Evolutionary conservation across 139 green algal species (phyloP).

Genomic region (Diplosphaera chodatii): DNA sequence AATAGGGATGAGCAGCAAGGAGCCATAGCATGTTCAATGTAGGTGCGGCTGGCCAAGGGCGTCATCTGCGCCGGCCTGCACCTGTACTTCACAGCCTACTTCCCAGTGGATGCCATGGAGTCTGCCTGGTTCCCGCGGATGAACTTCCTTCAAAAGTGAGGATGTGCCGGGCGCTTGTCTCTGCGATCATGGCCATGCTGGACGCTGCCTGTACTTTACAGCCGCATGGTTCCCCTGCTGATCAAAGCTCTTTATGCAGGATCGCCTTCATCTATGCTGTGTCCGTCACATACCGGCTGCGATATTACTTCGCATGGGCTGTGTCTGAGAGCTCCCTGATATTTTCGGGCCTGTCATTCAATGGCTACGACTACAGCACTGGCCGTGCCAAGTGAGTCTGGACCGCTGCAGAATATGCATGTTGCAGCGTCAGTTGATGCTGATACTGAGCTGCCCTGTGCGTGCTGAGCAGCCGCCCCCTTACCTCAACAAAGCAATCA

Average conservation of each 20-base stretch:
- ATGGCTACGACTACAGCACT: constrained; percentile 16
- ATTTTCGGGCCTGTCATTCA: constrained; percentile 67
- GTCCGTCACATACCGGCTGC: constrained; percentile 37
- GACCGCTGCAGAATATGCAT: too few species aligned
- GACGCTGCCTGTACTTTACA: not conserved
- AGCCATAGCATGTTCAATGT: too few species aligned
- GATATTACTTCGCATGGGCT: constrained; percentile 72
- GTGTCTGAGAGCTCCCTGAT: constrained; percentile 51
- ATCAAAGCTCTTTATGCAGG: constrained; percentile 5
- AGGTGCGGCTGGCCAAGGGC: constrained; percentile 30
- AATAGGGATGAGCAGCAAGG: too few species aligned
- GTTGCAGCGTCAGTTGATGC: too few species aligned
- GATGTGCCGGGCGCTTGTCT: too few species aligned
- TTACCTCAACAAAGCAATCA: constrained; percentile 22
- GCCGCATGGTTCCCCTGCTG: not conserved
- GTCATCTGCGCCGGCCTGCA: constrained; percentile 34
- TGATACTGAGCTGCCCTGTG: too few species aligned
- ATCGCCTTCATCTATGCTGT: constrained; percentile 21
- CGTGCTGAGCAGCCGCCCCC: too few species aligned
- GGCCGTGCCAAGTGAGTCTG: constrained; percentile 5
- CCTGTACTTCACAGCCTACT: constrained; percentile 41
- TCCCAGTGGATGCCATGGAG: constrained; percentile 1
- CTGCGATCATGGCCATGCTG: too few species aligned
- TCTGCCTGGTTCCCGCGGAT: constrained; percentile 3
- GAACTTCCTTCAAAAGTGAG: constrained; percentile 6